Evolutionary conservation across 805 yeast species (phyloP).

Genomic region (Wickerhamomyces mucosus): DNA sequence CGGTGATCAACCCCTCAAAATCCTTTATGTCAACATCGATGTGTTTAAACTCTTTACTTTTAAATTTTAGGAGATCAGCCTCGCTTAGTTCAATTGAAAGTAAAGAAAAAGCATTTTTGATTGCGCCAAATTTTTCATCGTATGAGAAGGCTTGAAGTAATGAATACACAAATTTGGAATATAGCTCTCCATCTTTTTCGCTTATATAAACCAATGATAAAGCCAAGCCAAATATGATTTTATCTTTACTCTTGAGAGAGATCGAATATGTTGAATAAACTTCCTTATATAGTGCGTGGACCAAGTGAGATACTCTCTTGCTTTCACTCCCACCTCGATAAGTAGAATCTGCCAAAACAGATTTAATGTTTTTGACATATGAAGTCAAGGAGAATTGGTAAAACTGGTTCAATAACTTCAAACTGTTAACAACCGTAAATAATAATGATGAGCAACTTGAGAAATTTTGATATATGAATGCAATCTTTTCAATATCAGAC

Average conservation of each 20-base stretch:
- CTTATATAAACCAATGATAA: conserved; percentile 21
- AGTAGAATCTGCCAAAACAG: conserved; percentile 23
- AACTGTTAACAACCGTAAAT: conserved; percentile 34
- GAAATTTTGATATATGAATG: conserved; percentile 39
- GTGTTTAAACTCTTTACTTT: not conserved
- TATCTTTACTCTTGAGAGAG: conserved; percentile 27
- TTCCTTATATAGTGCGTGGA: conserved; percentile 33
- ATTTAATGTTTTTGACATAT: conserved; percentile 26
- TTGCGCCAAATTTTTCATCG: not conserved
- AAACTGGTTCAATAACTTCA: conserved; percentile 35
- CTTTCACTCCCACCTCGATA: too few species aligned
- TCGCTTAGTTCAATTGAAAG: conserved; percentile 4
- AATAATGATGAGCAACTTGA: conserved; percentile 47
- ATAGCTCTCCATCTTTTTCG: conserved; percentile 11
- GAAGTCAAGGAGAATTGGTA: conserved; percentile 51
- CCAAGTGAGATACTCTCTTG: conserved; percentile 26
- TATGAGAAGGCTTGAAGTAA: conserved; percentile 2
- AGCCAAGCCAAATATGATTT: conserved; percentile 28
- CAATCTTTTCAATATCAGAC: conserved; percentile 38
- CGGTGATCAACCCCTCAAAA: conserved; percentile 3
- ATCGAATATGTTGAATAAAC: conserved; percentile 36
- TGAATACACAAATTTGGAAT: conserved; percentile 6
- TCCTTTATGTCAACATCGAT: conserved; percentile 3
- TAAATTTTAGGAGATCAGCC: not conserved
- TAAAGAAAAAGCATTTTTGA: conserved; percentile 7